Conservation (phyloP, 139 green algal species). For the Diplosphaera chodatii region DNA sequence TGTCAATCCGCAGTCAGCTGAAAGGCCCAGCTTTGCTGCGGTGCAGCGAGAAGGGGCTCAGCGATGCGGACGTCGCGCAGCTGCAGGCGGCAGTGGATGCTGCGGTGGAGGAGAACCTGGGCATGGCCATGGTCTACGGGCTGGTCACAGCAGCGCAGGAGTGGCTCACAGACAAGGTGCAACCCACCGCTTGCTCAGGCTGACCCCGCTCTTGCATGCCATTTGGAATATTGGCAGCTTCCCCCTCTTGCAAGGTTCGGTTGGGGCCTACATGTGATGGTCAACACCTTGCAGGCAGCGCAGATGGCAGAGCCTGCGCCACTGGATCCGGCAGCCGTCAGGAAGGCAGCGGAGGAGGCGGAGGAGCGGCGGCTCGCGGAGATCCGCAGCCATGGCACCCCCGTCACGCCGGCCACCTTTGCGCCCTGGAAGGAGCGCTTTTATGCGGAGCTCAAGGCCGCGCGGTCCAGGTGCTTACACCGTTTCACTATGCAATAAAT, state of each 20-base stretch:
- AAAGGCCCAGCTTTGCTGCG: too few species aligned
- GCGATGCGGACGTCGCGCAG: constrained; percentile 49
- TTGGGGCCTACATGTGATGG: too few species aligned
- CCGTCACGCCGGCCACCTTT: constrained; percentile 73
- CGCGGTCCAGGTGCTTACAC: constrained; percentile 11
- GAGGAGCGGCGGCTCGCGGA: constrained; percentile 61
- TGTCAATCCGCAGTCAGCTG: not conserved
- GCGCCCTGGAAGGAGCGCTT: constrained; percentile 55
- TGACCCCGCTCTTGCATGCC: too few species aligned
- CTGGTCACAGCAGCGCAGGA: constrained; percentile 65
- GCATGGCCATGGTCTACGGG: constrained; percentile 78
- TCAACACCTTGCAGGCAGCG: too few species aligned
- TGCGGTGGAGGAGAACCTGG: constrained; percentile 53
- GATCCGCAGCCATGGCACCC: constrained; percentile 53
- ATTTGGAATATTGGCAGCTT: too few species aligned
- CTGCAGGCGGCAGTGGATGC: constrained; percentile 33
- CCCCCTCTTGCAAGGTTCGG: too few species aligned
- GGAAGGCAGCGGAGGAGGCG: constrained; percentile 39
- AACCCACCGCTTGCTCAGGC: too few species aligned
- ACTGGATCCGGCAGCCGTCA: constrained; percentile 36
- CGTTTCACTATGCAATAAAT: too few species aligned
- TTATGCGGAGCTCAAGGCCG: constrained; percentile 29
- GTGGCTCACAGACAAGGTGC: constrained; percentile 45
- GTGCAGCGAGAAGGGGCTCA: constrained; percentile 55
- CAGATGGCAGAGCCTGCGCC: constrained; percentile 6